Percentiles rank a stretch among this genome's conserved stretches.
phyloP scores from a whole-genome alignment of 352 stramenopile genomes.

The Albugo candida region DNA sequence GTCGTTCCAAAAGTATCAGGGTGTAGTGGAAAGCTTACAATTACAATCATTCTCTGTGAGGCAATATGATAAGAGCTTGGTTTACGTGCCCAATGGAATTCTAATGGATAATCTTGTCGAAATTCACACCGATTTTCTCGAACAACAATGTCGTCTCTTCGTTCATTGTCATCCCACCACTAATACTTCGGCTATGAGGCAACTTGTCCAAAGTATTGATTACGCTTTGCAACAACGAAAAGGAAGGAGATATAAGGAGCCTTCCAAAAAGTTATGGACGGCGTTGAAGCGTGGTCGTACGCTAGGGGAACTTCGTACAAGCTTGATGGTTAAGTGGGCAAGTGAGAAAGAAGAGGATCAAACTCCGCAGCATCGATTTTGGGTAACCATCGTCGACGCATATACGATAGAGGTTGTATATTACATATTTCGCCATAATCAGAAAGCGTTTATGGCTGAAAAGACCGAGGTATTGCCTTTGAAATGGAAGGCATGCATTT shows the following conservation, averaged over 20 bases:
- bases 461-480: constrained; percentile 36
- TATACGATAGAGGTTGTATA: constrained; percentile 60
- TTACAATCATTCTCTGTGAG: constrained; percentile 63
- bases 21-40: constrained; percentile 65
- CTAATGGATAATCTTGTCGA: constrained; percentile 54
- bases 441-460: constrained; percentile 34
- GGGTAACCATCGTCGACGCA: constrained; percentile 45
- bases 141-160: constrained; percentile 25
- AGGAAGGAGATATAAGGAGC: constrained; percentile 5
- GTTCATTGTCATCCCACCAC: constrained; percentile 44
- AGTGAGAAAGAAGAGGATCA: too few relatives aligned
- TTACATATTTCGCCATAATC: constrained; percentile 45
- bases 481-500: neutral
- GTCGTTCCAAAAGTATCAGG: constrained; percentile 50
- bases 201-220: constrained; percentile 63
- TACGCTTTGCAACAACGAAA: constrained; percentile 23
- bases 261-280: too few relatives aligned
- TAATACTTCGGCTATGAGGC: constrained; percentile 18
- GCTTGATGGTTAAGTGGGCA: too few relatives aligned
- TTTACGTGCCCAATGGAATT: constrained; percentile 64
- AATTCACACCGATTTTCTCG: constrained; percentile 42
- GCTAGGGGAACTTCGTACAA: too few relatives aligned
- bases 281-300: too few relatives aligned
- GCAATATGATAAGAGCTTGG: constrained; percentile 62
- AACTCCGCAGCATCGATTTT: constrained; percentile 16